Base-by-base conservation (phyloP, 2,329 filamentous ascomycete genomes). In the Phaeoacremonium minimum region DNA sequence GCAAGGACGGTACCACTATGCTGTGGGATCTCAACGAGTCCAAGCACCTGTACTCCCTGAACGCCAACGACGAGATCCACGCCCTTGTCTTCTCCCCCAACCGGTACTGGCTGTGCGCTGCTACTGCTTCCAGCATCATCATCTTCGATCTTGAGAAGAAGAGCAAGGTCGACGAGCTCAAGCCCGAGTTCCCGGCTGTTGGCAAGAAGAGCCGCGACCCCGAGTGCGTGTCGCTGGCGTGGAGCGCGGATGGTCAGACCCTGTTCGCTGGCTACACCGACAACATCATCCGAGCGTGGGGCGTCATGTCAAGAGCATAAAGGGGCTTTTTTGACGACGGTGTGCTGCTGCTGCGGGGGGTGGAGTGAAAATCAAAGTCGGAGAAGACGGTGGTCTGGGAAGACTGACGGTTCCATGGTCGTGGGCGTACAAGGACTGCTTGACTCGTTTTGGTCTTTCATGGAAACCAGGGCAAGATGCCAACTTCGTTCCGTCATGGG, bases 61-160 rank as follows among this genome's bases (percentile, higher is more conserved):
- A 90, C 74, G 93, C 93, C 67, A 93, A 91, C 72, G 91, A 98
- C 71, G 93, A 97, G 85, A 98, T 98, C 80, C 93, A 98, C 78
- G 91, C 93, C 57, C 91, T 98, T 55, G 93, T 97, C 71, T 98
- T 98, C 87, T 97, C 93, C 51, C 93, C 93, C 66, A 98, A 98
- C 88, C 86, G 93, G 71, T 98, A 98, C 88, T 98, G 93, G 93
- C 85, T 98, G 57, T 98, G 93, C 82, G 93, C 93, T 65, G 93
- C 93, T 66, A 98, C 93, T 49, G 80, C 88, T 65, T 87, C 81
- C 75, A 89, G 83, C 81, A 97, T 98, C 82, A 96, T 96, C 82
- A 97, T 98, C 81, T 98, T 98, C 77, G 93, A 98, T 66, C 83
- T 98, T 56, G 93, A 98, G 88, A 98, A 98, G 90, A 98, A 98